Evolutionary conservation across 139 green algal species (phyloP).

Genomic region (Deuterostichococcus epilithicus): DNA sequence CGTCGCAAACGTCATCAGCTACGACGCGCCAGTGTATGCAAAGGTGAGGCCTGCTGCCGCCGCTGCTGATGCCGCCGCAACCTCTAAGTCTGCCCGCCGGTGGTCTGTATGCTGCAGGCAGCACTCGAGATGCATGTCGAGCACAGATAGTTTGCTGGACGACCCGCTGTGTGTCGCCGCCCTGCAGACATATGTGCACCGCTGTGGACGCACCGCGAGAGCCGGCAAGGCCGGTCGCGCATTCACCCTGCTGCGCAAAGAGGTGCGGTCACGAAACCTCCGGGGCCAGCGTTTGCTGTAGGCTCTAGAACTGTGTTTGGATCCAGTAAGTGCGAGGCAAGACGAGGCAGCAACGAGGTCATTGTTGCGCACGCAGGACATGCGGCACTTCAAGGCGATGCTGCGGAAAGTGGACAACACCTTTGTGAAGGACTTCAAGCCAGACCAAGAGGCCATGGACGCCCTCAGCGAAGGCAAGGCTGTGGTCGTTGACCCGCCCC

Average conservation of each 20-base stretch:
- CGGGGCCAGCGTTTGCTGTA: too few species aligned
- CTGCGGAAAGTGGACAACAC: constrained; percentile 82
- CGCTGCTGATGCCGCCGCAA: too few species aligned
- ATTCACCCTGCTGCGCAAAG: constrained; percentile 66
- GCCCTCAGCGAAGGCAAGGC: neutral
- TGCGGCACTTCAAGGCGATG: constrained; percentile 82
- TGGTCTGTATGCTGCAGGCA: too few species aligned
- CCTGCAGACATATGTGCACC: constrained; percentile 54
- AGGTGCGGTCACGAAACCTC: too few species aligned
- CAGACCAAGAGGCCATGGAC: constrained; percentile 34
- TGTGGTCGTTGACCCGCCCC: too few species aligned
- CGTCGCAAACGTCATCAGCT: constrained; percentile 75
- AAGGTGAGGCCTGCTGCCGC: constrained; percentile 43
- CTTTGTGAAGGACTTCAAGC: constrained; percentile 59
- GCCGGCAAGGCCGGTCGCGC: constrained; percentile 58
- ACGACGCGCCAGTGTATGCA: constrained; percentile 81
- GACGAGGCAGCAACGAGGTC: too few species aligned
- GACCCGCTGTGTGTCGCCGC: neutral
- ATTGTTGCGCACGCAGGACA: constrained; percentile 53
- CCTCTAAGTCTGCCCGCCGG: too few species aligned
- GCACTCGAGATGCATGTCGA: too few species aligned
- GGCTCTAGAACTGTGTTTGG: too few species aligned
- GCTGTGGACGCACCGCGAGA: constrained; percentile 78
- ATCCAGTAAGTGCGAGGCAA: neutral
- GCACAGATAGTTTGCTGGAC: too few species aligned